These are phyloP conservation scores for Chenopodium formosanum DNA, from an alignment of 148 eudicot species.

Conservation along the genomic window DNA sequence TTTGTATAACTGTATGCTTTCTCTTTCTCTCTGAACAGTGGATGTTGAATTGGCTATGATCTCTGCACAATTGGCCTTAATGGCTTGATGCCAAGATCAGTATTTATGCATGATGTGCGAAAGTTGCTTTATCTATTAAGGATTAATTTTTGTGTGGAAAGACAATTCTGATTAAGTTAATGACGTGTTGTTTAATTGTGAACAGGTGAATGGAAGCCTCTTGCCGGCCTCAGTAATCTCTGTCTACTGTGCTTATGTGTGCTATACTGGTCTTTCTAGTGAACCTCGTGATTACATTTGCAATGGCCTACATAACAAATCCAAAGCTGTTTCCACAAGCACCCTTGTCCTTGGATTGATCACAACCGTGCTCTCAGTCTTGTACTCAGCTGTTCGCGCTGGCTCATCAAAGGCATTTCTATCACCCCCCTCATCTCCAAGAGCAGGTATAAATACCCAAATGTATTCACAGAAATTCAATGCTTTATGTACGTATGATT, in stretches of 20 bases:
- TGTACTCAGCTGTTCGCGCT: constrained; percentile 98
- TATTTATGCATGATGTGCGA: background rate
- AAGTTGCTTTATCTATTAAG: background rate
- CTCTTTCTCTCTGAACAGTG: background rate
- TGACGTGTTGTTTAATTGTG: constrained; percentile 1
- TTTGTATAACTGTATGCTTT: too few species aligned
- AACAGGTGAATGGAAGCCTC: constrained; percentile 97
- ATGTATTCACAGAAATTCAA: background rate
- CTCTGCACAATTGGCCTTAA: background rate
- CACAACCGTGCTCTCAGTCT: constrained; percentile 87
- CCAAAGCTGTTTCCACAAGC: constrained; percentile 61
- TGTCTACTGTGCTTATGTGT: constrained; percentile 89
- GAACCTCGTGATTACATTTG: constrained; percentile 89
- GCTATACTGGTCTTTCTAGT: constrained; percentile 83
- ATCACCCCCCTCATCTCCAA: constrained; percentile 97
- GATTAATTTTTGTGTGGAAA: background rate
- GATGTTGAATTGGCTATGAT: background rate
- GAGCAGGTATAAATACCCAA: constrained; percentile 51
- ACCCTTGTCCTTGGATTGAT: constrained; percentile 94
- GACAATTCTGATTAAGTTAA: background rate
- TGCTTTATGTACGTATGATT: background rate
- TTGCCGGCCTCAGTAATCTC: constrained; percentile 96
- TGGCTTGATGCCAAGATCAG: background rate
- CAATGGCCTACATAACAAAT: constrained; percentile 74
- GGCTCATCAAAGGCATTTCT: constrained; percentile 92